Evolutionary conservation across 1,284 basidiomycete species (phyloP), one percentile per base, ranked within the genome.

Genomic region (Psilocybe mexicana): DNA sequence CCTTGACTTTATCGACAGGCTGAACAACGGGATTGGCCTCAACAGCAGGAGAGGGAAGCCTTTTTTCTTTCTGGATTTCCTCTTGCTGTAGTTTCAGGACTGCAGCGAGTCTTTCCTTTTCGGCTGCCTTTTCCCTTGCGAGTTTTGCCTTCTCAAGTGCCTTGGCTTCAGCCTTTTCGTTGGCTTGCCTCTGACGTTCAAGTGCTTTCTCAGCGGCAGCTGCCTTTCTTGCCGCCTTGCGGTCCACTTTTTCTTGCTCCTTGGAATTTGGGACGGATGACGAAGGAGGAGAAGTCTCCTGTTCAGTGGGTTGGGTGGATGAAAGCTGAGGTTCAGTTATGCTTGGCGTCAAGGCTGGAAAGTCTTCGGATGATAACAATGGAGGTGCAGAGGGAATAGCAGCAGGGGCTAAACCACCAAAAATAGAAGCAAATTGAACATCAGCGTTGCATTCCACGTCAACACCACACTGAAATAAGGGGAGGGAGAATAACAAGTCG

Each of bases 341-440:
- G 55, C 64, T 65, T 54, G 68, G 59, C 66, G 76, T 74, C 42
- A 88, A 72, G 25, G 84, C 87, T 58, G 90, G 90, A 69, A 92
- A 92, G 70, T 92, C 90, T 67, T 82, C 76, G 47, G 84, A 75
- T 63, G 89, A 88, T 61, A 92, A 77, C 58, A 77, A 74, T 63
- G 81, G 25, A 33, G 80, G 78, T 52, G 80, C 73, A 60, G 78
- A 73, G 46, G 81, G 79, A 65, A 79, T 76, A 73, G 79, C 69
- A 65, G 72, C 69, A 67, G 77, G 73, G 74, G 73, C 77, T 79
- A 69, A 67, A 76, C 74, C 69, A 73, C 61, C 74, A 77, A 61
- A 40, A 40, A 7, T 7, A 36, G 35, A 36, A 69, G 66, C 62
- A 68, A 69, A 75, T 69, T 75, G 70, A 73, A 76, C 66, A 79